Evolutionary conservation across 1,139 yeast genomes (phyloP).

Genomic region (Starmera stellimalicola): DNA sequence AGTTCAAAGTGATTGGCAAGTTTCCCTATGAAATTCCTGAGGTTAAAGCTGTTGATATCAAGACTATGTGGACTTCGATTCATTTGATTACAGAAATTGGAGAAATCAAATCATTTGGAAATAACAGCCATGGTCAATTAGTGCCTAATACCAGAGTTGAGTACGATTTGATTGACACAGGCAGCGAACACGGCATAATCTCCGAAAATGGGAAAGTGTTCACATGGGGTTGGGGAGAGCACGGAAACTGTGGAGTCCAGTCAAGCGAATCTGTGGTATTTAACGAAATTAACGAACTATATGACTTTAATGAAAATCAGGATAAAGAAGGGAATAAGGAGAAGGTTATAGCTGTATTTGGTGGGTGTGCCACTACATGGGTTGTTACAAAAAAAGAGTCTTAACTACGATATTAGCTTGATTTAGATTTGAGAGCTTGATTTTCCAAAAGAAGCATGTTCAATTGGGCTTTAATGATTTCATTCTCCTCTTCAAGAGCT

Average conservation of each 20-base stretch:
- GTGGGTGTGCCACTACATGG: slow-evolving; percentile 42
- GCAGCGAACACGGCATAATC: slow-evolving; percentile 79
- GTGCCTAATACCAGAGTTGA: slow-evolving; percentile 21
- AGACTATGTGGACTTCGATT: slow-evolving; percentile 77
- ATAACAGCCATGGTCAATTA: slow-evolving; percentile 67
- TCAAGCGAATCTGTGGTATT: slow-evolving; percentile 26
- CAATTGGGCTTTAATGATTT: too few species aligned
- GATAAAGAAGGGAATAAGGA: slow-evolving; percentile 14
- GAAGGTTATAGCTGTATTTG: slow-evolving; percentile 27
- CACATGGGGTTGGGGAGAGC: slow-evolving; percentile 99
- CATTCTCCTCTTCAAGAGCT: too few species aligned
- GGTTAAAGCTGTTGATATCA: slow-evolving; percentile 19
- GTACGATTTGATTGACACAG: slow-evolving; percentile 32
- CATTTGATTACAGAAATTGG: slow-evolving; percentile 31
- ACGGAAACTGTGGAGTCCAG: slow-evolving; percentile 77
- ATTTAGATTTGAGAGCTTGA: too few species aligned
- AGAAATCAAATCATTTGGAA: slow-evolving; percentile 48
- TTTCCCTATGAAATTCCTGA: slow-evolving; percentile 20
- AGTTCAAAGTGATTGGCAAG: slow-evolving; percentile 17
- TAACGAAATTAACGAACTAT: slow-evolving; percentile 30
- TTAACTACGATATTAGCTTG: too few species aligned
- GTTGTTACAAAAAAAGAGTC: slow-evolving; percentile 15
- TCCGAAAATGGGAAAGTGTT: slow-evolving; percentile 27
- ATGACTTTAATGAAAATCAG: slow-evolving; percentile 12
- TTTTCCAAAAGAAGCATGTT: too few species aligned